Percentiles rank a stretch among this genome's conserved stretches.
These are phyloP conservation scores for Physcomitrium patens DNA, from an alignment of 225 moss, liverwort and hornwort genomes.

Conservation along the genomic window DNA sequence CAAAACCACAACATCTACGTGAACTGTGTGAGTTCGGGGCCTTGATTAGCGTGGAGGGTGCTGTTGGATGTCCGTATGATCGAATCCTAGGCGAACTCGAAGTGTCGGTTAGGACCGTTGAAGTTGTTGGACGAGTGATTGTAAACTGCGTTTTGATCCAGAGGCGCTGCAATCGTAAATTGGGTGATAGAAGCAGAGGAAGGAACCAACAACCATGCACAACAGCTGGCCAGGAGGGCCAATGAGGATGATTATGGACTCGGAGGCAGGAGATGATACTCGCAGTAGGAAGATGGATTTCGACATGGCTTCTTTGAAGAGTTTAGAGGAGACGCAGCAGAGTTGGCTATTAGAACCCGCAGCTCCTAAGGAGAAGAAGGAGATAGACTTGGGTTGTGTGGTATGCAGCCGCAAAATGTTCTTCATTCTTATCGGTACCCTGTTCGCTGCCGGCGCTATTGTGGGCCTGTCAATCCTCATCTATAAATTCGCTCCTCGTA, in stretches of 20 bases:
- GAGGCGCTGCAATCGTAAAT: not conserved
- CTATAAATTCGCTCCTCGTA: constrained; percentile 60
- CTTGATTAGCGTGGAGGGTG: no score
- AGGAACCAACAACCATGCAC: constrained; percentile 48
- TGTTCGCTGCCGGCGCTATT: constrained; percentile 63
- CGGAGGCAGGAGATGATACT: constrained; percentile 67
- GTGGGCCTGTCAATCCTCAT: constrained; percentile 75
- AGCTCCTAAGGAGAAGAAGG: constrained; percentile 72
- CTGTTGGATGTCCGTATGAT: no score
- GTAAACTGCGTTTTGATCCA: not conserved
- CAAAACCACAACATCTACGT: no score
- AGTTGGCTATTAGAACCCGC: constrained; percentile 89
- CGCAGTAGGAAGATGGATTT: constrained; percentile 71
- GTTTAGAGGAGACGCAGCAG: constrained; percentile 92
- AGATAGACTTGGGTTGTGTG: constrained; percentile 87
- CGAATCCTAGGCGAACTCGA: not conserved
- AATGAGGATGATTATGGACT: constrained; percentile 63
- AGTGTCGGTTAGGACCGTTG: not conserved
- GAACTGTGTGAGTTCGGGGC: no score
- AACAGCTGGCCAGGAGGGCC: constrained; percentile 84
- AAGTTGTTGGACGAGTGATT: not conserved
- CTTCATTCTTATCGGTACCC: constrained; percentile 52
- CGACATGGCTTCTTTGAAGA: constrained; percentile 84
- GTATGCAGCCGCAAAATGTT: constrained; percentile 77
- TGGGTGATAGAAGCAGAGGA: constrained; percentile 8